A percentile compares a stretch with the other conserved stretches of the same genome.
Conservation (phyloP, 2,329 filamentous ascomycete genomes). For the Chaetomiaceae sp. region DNA sequence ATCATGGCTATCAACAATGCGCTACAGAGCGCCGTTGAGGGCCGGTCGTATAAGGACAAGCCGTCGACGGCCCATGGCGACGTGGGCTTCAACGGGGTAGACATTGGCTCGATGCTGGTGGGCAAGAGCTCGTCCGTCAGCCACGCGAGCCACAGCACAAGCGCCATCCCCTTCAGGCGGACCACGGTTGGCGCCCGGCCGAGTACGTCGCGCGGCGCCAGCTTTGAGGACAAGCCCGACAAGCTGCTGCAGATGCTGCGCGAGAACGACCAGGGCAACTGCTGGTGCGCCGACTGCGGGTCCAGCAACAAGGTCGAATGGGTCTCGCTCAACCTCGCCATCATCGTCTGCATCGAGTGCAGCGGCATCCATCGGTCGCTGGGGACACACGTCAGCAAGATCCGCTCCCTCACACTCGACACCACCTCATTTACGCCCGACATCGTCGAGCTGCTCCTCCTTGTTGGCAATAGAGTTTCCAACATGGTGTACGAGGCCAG, state of each 20-base stretch:
- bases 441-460: constrained; percentile 87
- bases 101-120: constrained; percentile 88
- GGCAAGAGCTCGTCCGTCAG: constrained; percentile 78
- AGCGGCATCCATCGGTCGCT: constrained; percentile 95
- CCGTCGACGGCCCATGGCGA: constrained; percentile 44
- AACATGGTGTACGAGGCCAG: constrained; percentile 96
- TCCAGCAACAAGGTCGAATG: constrained; percentile 92
- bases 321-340: constrained; percentile 97
- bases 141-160: constrained; percentile 39
- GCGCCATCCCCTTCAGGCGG: constrained; percentile 67
- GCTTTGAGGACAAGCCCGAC: constrained; percentile 76
- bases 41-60: constrained; percentile 57
- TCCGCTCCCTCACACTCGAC: constrained; percentile 90
- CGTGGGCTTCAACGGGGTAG: constrained; percentile 62
- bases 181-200: constrained; percentile 90
- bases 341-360: constrained; percentile 95
- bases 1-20: constrained; percentile 96
- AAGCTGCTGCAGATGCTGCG: constrained; percentile 82
- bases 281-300: constrained; percentile 89
- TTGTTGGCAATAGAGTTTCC: constrained; percentile 88
- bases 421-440: constrained; percentile 95
- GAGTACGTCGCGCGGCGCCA: constrained; percentile 64
- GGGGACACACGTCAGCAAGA: constrained; percentile 95
- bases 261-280: constrained; percentile 87
- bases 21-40: constrained; percentile 90